These are phyloP conservation scores for Teunomyces cretensis DNA, from an alignment of 805 yeast genomes.

Conservation along the genomic window DNA sequence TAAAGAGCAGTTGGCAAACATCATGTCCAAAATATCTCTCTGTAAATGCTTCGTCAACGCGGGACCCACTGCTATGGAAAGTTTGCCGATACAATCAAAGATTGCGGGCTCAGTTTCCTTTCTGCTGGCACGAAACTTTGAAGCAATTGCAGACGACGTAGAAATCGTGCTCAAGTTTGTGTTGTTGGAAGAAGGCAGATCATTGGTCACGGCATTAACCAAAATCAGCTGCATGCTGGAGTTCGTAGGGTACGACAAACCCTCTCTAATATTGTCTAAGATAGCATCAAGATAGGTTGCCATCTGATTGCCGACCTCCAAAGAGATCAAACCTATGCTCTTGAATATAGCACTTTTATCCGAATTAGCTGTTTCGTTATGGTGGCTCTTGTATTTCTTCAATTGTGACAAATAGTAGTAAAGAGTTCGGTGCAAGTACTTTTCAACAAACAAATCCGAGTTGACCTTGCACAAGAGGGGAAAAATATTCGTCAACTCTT, in stretches of 20 bases:
- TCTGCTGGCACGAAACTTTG: conserved; percentile 55
- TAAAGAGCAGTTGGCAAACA: conserved; percentile 74
- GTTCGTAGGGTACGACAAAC: conserved; percentile 47
- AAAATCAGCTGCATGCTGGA: conserved; percentile 40
- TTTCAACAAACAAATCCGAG: conserved; percentile 70
- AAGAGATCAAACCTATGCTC: conserved; percentile 82
- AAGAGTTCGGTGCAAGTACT: conserved; percentile 77
- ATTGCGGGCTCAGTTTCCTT: conserved; percentile 81
- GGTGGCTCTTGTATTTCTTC: conserved; percentile 56
- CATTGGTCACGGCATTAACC: conserved; percentile 38
- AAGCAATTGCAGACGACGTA: conserved; percentile 32
- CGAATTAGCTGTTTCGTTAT: conserved; percentile 35
- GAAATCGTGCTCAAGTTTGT: conserved; percentile 23
- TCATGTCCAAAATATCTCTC: conserved; percentile 72
- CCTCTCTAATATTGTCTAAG: conserved; percentile 80
- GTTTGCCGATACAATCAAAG: conserved; percentile 82
- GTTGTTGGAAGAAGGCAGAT: conserved; percentile 13
- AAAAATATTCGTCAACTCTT: conserved; percentile 79
- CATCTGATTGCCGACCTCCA: conserved; percentile 77
- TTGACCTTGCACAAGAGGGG: conserved; percentile 83
- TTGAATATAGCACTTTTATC: conserved; percentile 76
- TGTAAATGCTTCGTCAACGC: conserved; percentile 88
- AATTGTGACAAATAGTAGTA: conserved; percentile 75
- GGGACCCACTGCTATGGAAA: conserved; percentile 89
- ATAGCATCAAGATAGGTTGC: conserved; percentile 86